phyloP scores from a whole-genome alignment of 1,139 yeast genomes.

The Yamadazyma oceani region DNA sequence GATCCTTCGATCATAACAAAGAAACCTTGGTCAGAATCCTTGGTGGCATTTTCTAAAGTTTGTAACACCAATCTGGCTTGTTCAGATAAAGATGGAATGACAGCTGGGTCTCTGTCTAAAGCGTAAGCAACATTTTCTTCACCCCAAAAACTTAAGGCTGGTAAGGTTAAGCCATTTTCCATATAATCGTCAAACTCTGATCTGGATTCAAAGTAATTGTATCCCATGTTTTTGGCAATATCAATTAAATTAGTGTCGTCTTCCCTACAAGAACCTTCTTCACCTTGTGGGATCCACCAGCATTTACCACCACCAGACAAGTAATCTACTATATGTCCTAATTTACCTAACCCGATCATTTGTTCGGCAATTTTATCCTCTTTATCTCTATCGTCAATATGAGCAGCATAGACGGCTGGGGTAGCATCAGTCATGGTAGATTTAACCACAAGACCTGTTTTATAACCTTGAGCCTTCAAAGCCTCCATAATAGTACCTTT shows the following conservation, averaged over 20 bases:
- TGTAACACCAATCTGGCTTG: slow-evolving; percentile 69
- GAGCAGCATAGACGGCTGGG: slow-evolving; percentile 79
- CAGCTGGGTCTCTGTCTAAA: slow-evolving; percentile 58
- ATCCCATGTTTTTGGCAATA: slow-evolving; percentile 59
- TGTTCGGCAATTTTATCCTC: slow-evolving; percentile 80
- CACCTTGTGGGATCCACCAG: slow-evolving; percentile 54
- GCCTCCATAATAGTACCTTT: slow-evolving; percentile 87
- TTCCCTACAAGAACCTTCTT: slow-evolving; percentile 64
- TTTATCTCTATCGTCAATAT: slow-evolving; percentile 62
- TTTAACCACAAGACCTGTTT: slow-evolving; percentile 84
- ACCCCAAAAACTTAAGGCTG: slow-evolving; percentile 71
- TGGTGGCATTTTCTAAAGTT: slow-evolving; percentile 62
- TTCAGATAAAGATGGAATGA: slow-evolving; percentile 72
- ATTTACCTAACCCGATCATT: slow-evolving; percentile 50
- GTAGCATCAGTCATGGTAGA: slow-evolving; percentile 64
- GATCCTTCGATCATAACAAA: slow-evolving; percentile 84
- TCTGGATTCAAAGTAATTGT: slow-evolving; percentile 64
- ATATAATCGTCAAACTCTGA: slow-evolving; percentile 50
- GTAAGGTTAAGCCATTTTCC: slow-evolving; percentile 55
- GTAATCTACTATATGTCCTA: slow-evolving; percentile 72
- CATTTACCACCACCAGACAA: slow-evolving; percentile 91
- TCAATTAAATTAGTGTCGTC: slow-evolving; percentile 65
- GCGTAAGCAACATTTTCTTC: slow-evolving; percentile 76
- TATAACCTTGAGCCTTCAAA: slow-evolving; percentile 70
- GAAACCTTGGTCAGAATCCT: slow-evolving; percentile 76